Conservation (phyloP, 768 basidiomycete genomes). For the Phanerodontia chrysosporium region DNA sequence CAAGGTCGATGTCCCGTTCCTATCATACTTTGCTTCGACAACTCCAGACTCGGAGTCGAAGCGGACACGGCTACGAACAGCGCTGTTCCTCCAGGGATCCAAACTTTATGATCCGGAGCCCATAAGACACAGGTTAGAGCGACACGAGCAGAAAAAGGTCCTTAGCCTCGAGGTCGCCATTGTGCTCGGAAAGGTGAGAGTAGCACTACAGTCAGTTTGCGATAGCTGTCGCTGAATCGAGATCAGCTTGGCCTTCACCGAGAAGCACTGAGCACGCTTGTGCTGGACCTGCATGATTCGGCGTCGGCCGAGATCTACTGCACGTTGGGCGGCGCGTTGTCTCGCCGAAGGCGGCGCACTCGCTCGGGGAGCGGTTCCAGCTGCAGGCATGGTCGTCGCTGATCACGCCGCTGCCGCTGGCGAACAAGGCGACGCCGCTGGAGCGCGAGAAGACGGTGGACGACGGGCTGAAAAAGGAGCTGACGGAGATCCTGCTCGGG, state of each 20-base stretch:
- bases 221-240: not conserved
- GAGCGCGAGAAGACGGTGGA: constrained; percentile 34
- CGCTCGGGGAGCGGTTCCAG: constrained; percentile 44
- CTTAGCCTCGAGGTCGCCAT: constrained; percentile 75
- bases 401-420: constrained; percentile 30
- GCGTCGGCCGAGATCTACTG: constrained; percentile 86
- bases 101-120: constrained; percentile 54
- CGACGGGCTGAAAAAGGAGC: constrained; percentile 45
- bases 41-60: constrained; percentile 79
- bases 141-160: constrained; percentile 39
- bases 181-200: constrained; percentile 68
- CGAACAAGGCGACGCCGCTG: constrained; percentile 16
- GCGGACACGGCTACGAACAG: constrained; percentile 63
- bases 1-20: constrained; percentile 39
- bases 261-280: constrained; percentile 62
- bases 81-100: constrained; percentile 81
- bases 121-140: constrained; percentile 41
- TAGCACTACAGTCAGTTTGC: not conserved
- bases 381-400: constrained; percentile 54
- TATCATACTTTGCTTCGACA: constrained; percentile 77
- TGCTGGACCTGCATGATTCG: constrained; percentile 65
- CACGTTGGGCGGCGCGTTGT: constrained; percentile 75
- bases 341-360: constrained; percentile 49
- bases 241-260: constrained; percentile 52
- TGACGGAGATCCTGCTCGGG: constrained; percentile 69